Base-by-base conservation (phyloP, 1,139 yeast genomes). In the Kodamaea suecica region DNA sequence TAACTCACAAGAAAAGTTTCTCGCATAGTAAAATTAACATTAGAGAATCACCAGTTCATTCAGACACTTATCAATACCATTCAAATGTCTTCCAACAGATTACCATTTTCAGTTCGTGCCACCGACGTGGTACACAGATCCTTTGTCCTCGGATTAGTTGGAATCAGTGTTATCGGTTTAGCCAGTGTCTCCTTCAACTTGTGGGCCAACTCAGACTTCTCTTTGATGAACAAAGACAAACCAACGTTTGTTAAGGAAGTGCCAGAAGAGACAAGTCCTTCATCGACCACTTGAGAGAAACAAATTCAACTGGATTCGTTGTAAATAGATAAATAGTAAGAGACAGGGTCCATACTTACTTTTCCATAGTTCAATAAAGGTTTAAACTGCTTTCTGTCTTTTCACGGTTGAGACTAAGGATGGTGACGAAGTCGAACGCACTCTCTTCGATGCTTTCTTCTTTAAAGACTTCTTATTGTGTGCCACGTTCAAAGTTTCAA, bases 81-180 rank as follows among this genome's bases (percentile, higher is more conserved):
- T 14, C 25, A 12, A 32, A 31, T 33, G 30, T 63, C 59, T 64
- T 42, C 55, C 35, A 48, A 56, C 38, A 64, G 56, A 52, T 66
- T 68, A 42, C 76, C 75, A 35, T 57, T 65, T 32, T 53, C 62
- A 36, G 76, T 68, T 25, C 70, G 75, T 55, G 46, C 53, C 25
- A 54, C 61, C 35, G 61, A 55, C 36, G 54, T 52, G 28, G 44
- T 55, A 27, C 61, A 55, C 44, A 52, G 61, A 48, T 44, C 52
- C 21, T 43, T 55, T 11, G 61, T 55, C 19, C 52, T 53, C 25
- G 53, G 57, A 5, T 49, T 55, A 33, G 50, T 54, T 24, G 61
- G 59, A 3, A 61, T 69, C 46, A 63, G 68, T 47, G 62, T 64
- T 34, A 60, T 66, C 36, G 75, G 74, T 12, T 37, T 37, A 20